Evolutionary conservation across 2,329 filamentous ascomycete genomes (phyloP).

Genomic region (Xylaria polymorpha): DNA sequence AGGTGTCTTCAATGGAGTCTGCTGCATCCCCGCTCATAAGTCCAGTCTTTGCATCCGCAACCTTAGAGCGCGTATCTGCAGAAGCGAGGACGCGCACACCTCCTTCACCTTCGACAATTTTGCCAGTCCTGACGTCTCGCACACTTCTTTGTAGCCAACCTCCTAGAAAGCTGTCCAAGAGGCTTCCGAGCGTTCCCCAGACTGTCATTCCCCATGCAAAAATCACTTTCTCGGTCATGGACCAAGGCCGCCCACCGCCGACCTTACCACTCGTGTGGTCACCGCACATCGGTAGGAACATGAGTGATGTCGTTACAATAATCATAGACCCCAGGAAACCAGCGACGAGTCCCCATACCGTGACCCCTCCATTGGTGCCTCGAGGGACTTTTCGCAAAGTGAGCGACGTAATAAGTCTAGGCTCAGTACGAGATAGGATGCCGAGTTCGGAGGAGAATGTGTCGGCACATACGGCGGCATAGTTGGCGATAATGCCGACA

Average conservation of each 20-base stretch:
- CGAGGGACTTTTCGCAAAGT: constrained; percentile 81
- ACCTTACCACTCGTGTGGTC: constrained; percentile 53
- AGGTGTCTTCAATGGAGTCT: constrained; percentile 54
- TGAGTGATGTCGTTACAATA: constrained; percentile 71
- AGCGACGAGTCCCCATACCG: constrained; percentile 76
- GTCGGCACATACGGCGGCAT: constrained; percentile 90
- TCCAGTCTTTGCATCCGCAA: constrained; percentile 55
- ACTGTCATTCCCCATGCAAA: constrained; percentile 70
- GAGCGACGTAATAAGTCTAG: constrained; percentile 86
- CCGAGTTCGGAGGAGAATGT: constrained; percentile 96
- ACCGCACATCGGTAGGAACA: constrained; percentile 76
- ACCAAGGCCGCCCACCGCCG: constrained; percentile 63
- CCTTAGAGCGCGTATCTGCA: constrained; percentile 46
- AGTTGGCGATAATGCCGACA: constrained; percentile 79
- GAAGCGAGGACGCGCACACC: constrained; percentile 69
- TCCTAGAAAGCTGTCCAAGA: constrained; percentile 89
- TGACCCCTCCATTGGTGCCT: constrained; percentile 95
- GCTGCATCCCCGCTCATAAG: constrained; percentile 59
- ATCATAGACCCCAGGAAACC: constrained; percentile 80
- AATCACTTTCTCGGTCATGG: constrained; percentile 55
- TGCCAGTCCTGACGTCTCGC: constrained; percentile 82
- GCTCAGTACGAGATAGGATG: constrained; percentile 80
- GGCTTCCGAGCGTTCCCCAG: constrained; percentile 81
- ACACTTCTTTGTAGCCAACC: constrained; percentile 88
- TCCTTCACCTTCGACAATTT: constrained; percentile 88